phyloP scores from a whole-genome alignment of 225 moss, liverwort and hornwort genomes.

The Ulota crispa region DNA sequence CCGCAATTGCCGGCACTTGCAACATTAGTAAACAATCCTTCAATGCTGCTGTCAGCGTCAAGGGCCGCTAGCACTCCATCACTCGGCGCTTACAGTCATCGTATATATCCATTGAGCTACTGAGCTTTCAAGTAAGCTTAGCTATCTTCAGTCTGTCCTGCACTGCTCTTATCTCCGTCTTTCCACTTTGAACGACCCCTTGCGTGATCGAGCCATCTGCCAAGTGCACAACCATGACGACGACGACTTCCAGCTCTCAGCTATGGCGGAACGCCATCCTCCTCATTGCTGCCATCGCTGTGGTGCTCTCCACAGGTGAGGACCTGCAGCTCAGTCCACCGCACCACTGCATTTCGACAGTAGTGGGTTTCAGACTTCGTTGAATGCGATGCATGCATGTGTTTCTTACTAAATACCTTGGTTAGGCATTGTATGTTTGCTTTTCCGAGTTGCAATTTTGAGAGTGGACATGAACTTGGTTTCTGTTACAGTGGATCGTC shows the following conservation, averaged over 20 bases:
- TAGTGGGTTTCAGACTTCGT: background rate
- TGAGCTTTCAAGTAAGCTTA: no score
- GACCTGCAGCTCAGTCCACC: background rate
- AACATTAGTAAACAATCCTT: background rate
- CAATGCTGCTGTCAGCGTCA: background rate
- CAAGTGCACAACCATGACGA: background rate
- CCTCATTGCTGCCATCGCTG: conserved; percentile 13
- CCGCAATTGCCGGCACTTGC: background rate
- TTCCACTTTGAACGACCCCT: background rate
- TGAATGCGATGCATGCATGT: background rate
- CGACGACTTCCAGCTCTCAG: background rate
- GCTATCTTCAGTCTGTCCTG: background rate
- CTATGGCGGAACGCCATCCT: background rate
- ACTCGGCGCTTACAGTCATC: background rate
- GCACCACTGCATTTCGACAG: background rate
- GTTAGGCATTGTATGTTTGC: background rate
- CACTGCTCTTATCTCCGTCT: background rate
- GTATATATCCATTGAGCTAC: background rate
- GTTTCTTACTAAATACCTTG: no score
- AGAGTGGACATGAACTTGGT: background rate
- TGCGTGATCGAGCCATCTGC: background rate
- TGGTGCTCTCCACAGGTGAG: conserved; percentile 12
- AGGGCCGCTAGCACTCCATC: background rate
- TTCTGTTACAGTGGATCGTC: background rate
- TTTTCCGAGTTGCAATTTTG: background rate